Percentiles rank a stretch among this genome's conserved stretches.
Evolutionary conservation across 2,329 filamentous ascomycete genomes (phyloP).

Genomic region (Colletotrichum tanaceti): DNA sequence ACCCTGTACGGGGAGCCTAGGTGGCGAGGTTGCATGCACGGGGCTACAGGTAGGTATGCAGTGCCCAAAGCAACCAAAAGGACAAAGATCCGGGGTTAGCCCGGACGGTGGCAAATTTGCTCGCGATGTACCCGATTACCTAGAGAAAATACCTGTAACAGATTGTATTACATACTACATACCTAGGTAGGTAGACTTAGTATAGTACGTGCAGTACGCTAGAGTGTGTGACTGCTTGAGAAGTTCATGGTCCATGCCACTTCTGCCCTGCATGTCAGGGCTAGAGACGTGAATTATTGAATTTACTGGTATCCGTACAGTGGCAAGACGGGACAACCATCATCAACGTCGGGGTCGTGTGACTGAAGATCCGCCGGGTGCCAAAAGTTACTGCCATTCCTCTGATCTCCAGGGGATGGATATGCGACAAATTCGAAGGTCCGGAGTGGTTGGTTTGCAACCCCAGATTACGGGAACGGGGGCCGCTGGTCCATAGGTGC

Average conservation of each 20-base stretch:
- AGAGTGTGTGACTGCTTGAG: conserved; percentile 1
- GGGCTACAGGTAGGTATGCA: no score
- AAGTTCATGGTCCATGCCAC: conserved; percentile 3
- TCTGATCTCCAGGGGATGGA: not conserved
- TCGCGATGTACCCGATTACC: conserved; percentile 27
- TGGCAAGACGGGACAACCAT: conserved; percentile 4
- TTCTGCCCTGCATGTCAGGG: not conserved
- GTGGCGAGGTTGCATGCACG: no score
- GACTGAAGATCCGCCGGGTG: conserved; percentile 8
- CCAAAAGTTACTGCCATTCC: not conserved
- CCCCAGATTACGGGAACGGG: not conserved
- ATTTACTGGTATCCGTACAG: not conserved
- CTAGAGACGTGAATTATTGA: not conserved
- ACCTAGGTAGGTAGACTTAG: no score
- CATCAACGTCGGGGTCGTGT: not conserved
- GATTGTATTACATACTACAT: no score
- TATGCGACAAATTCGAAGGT: not conserved
- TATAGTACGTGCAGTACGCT: no score
- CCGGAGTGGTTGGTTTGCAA: not conserved
- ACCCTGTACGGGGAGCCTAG: no score
- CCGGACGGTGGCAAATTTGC: not conserved
- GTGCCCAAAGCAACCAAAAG: not conserved
- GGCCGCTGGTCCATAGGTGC: not conserved
- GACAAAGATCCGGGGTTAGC: not conserved
- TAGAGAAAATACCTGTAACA: not conserved